Conservation (phyloP, 2,329 filamentous ascomycete genomes). For the Trichoderma asperellum region DNA sequence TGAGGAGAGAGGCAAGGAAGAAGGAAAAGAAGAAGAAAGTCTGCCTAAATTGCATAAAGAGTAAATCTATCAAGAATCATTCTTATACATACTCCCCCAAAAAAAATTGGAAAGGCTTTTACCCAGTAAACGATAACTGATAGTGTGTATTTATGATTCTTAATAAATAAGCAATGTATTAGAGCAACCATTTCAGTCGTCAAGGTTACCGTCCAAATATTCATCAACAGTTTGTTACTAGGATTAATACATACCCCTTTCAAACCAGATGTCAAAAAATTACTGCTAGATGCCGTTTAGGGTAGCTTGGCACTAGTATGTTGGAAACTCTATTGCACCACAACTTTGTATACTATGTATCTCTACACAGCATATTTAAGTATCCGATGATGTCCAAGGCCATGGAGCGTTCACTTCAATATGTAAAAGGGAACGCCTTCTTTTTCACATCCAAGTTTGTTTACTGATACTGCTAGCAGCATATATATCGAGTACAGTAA, state of each 20-base stretch:
- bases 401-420: background rate
- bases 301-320: background rate
- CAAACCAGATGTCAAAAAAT: background rate
- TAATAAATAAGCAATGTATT: no score
- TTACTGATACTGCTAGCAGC: background rate
- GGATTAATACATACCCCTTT: background rate
- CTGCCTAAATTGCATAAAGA: no score
- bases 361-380: background rate
- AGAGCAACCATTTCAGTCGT: no score
- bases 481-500: background rate
- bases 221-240: background rate
- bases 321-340: no score
- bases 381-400: background rate
- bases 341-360: background rate
- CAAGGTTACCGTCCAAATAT: background rate
- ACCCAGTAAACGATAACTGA: no score
- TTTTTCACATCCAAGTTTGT: background rate
- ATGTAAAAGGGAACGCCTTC: background rate
- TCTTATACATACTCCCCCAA: no score
- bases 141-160: no score
- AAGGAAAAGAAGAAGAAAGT: background rate
- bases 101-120: no score
- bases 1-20: background rate
- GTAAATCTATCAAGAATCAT: no score
- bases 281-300: background rate